phyloP scores from a whole-genome alignment of 176 grass and related monocot genomes.

The Neostapfia colusana region DNA sequence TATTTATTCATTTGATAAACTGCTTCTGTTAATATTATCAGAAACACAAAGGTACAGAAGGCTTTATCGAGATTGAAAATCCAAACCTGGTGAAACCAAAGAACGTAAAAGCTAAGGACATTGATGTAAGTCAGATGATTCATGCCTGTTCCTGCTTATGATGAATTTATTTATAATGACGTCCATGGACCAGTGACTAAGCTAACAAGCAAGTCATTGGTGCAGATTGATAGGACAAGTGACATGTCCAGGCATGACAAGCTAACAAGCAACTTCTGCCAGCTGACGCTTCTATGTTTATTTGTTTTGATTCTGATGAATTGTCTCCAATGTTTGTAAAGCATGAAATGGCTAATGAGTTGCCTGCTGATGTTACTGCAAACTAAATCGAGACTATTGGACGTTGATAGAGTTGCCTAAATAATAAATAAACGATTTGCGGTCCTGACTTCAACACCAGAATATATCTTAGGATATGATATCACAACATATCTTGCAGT shows the following conservation, averaged over 20 bases:
- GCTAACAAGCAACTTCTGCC: constrained; percentile 23
- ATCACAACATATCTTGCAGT: neutral
- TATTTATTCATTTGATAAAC: neutral
- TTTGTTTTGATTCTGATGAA: neutral
- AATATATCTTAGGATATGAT: neutral
- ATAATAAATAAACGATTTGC: neutral
- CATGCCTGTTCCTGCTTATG: neutral
- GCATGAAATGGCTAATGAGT: neutral
- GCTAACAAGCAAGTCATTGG: constrained; percentile 21
- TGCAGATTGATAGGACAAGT: constrained; percentile 63
- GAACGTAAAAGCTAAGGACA: constrained; percentile 71
- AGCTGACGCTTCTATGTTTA: neutral
- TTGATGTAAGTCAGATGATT: constrained; percentile 69
- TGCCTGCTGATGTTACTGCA: neutral
- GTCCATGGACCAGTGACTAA: neutral
- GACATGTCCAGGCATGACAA: constrained; percentile 90
- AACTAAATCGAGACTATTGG: neutral
- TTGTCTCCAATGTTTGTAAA: neutral
- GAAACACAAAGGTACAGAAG: constrained; percentile 82
- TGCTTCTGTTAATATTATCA: constrained; percentile 22
- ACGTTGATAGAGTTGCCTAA: neutral
- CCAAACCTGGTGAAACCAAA: constrained; percentile 87
- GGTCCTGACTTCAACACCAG: neutral
- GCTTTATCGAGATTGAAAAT: constrained; percentile 85
- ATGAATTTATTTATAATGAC: neutral